Evolutionary conservation across 2,329 filamentous ascomycete genomes (phyloP), one percentile per base, ranked within the genome.

Genomic region (Lecanicillium sp.): DNA sequence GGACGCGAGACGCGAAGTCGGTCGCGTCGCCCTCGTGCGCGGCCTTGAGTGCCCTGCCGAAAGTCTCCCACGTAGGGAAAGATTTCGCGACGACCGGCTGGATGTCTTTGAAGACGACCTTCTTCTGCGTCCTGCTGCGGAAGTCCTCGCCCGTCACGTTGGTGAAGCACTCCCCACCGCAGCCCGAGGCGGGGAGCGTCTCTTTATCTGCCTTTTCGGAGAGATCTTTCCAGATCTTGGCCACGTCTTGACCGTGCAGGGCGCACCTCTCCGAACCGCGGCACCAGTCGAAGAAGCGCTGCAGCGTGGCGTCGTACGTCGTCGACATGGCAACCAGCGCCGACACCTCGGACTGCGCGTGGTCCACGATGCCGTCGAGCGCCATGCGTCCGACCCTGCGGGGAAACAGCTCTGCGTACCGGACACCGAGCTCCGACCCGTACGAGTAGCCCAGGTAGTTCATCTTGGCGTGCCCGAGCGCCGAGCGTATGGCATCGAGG

Each of bases 361-460:
- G 55, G 26, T 63, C 60, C 6, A 60, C 55, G 21, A 59, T 43
- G 2, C 56, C 58, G 20, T 63, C 61, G 7, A 63, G 54, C 5
- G 55, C 49, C 51, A 63, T 56, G 1, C 61, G 59, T 1, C 56
- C 55, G 2, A 62, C 54, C 1, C 49, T 50, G 7, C 57, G 40
- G 2, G 61, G 59, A 9, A 58, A 61, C 49, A 68, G 57, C 1
- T 59, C 57, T 2, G 62, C 60, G 36, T 63, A 67, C 2, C 60
- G 61, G 9, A 50, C 44, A 1, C 68, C 67, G 7, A 69, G 50
- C 9, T 65, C 33, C 2, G 62, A 63, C 0, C 67, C 66, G 36
- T 70, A 69, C 4, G 62, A 67, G 38, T 66, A 55, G 0, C 68
- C 66, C 44, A 65, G 62, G 33, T 61, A 64, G 35, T 62, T 57